Conservation (phyloP, 2,329 filamentous ascomycete species). For the Paramyrothecium sp. region DNA sequence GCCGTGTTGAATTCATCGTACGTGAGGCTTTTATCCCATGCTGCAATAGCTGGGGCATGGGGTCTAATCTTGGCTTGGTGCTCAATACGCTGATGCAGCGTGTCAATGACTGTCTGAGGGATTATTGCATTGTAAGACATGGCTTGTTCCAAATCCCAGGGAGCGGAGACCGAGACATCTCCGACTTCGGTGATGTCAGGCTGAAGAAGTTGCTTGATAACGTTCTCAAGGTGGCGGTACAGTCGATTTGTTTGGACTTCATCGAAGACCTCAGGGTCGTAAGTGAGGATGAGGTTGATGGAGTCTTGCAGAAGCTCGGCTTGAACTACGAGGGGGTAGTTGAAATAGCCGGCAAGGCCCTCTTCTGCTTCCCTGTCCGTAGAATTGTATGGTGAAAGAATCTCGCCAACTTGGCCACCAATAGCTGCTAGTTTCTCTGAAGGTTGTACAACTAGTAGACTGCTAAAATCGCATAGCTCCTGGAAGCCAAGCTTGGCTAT, state of each 20-base stretch:
- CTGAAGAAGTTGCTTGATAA: neutral
- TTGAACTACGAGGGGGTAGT: slow-evolving; percentile 2
- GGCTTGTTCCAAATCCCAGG: neutral
- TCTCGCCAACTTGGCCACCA: neutral
- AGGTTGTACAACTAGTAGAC: neutral
- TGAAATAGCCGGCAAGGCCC: slow-evolving; percentile 2
- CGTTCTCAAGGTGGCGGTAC: slow-evolving; percentile 3
- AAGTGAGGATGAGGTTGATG: neutral
- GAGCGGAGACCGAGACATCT: neutral
- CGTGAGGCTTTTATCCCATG: neutral
- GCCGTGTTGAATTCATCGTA: neutral
- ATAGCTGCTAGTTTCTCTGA: neutral
- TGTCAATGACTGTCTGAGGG: neutral
- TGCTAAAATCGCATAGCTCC: neutral
- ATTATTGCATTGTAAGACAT: neutral
- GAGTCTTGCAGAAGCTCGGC: neutral
- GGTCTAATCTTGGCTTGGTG: neutral
- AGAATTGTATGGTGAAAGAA: neutral
- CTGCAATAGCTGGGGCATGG: neutral
- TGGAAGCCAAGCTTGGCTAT: slow-evolving; percentile 2
- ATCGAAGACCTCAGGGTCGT: slow-evolving; percentile 1
- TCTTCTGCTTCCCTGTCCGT: neutral
- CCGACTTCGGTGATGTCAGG: neutral
- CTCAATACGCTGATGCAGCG: neutral
- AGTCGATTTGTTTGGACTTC: neutral